A percentile compares a stretch with the other conserved stretches of the same genome.
phyloP scores from a whole-genome alignment of 192 early-diverging fungal species.

The Umbelopsis vinacea region DNA sequence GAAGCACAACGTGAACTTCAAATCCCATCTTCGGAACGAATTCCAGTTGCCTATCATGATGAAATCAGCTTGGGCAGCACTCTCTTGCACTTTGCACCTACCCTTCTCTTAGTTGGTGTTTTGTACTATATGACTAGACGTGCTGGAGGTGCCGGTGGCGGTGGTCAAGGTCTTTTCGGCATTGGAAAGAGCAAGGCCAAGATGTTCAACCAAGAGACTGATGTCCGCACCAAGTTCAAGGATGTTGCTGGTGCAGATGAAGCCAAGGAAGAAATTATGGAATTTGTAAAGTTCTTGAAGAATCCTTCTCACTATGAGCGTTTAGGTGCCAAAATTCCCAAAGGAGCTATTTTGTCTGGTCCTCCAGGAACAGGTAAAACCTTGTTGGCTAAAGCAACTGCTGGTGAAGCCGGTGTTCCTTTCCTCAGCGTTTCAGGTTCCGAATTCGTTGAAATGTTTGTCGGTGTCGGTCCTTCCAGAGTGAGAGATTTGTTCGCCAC shows the following conservation, averaged over 20 bases:
- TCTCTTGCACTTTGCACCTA: constrained; percentile 91
- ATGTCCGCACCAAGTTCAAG: constrained; percentile 94
- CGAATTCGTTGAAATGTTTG: constrained; percentile 99
- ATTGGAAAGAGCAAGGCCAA: constrained; percentile 92
- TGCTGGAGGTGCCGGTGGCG: constrained; percentile 58
- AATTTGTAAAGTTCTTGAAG: constrained; percentile 99
- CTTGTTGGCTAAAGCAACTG: constrained; percentile 95
- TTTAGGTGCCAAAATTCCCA: constrained; percentile 98
- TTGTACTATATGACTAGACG: constrained; percentile 86
- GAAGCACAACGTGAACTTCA: constrained; percentile 89
- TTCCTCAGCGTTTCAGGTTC: constrained; percentile 97
- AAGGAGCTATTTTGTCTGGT: constrained; percentile 91
- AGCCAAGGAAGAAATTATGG: constrained; percentile 99
- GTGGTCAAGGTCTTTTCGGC: constrained; percentile 84
- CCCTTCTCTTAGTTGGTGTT: constrained; percentile 85
- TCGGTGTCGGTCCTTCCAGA: constrained; percentile 90
- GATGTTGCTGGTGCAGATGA: constrained; percentile 99
- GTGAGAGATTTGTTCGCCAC: constrained; percentile 95
- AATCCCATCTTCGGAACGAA: constrained; percentile 86
- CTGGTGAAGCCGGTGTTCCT: constrained; percentile 96
- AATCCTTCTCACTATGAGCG: constrained; percentile 87
- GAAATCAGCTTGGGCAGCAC: constrained; percentile 75
- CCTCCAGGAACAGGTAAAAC: constrained; percentile 97
- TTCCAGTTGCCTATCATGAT: constrained; percentile 90
- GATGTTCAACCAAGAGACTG: constrained; percentile 94